Base-by-base conservation (phyloP, 345 rosid genomes). In the Syzygium aqueum region DNA sequence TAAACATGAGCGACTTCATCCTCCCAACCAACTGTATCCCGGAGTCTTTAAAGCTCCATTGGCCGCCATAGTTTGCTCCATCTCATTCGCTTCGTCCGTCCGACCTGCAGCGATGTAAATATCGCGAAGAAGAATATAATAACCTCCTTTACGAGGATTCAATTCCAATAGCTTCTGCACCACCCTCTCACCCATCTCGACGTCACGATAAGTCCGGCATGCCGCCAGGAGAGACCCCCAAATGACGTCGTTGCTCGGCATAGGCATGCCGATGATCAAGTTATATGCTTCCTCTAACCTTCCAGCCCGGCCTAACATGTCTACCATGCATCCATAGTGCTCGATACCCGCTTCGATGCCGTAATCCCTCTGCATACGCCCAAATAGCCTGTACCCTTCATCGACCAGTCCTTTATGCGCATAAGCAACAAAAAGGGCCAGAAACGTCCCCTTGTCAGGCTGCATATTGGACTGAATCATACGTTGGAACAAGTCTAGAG, bases 331-430 rank as follows among this genome's bases (percentile, higher is more conserved):
- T 14, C 78, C 73, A 17, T 85, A 85, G 87, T 85, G 87, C 65
- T 85, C 21, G 4, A 85, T 11, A 0, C 54, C 30, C 0, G 80
- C 78, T 33, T 73, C 37, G 27, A 85, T n/a, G 51, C 80, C 54
- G 11, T n/a, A 61, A n/a, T 85, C 78, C 37, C 33, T n/a, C 28
- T 17, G 37, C 87, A 85, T 85, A 52, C 23, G 14, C 23, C 73
- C 52, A 53, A 85, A 86, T 51, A 90, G 88, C 27, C 82, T 85
- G 73, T 87, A 88, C 27, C 92, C 92, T 85, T 91, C 92, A 85
- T 89, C 89, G 28, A 87, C 91, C 87, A 86, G 87, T 19, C 90
- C 89, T 65, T 86, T 86, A 25, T 78, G 91, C 14, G 86, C 84
- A 65, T 84, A 88, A 2, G 90, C 91, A 83, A 73, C 87, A 33